Evolutionary conservation across 179 eudicot genomes (phyloP).

Genomic region (Silene coronaria): DNA sequence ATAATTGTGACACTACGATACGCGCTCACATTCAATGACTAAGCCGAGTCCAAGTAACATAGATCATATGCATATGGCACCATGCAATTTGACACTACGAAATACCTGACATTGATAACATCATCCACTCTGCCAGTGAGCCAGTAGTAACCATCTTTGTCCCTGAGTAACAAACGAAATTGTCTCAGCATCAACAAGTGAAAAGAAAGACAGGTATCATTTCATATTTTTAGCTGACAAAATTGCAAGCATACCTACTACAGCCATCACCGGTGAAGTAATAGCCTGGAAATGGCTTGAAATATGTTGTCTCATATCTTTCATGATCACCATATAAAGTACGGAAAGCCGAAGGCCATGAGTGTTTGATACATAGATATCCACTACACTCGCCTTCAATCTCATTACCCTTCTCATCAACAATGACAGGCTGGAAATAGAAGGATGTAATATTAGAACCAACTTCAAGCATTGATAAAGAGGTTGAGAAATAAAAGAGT

Average conservation of each 20-base stretch:
- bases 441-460: constrained; percentile 17
- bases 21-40: neutral
- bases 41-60: neutral
- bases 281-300: constrained; percentile 94
- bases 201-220: neutral
- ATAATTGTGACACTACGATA: neutral
- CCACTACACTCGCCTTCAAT: constrained; percentile 97
- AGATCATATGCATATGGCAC: neutral
- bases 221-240: neutral
- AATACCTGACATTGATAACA: constrained; percentile 92
- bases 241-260: constrained; percentile 50
- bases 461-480: neutral
- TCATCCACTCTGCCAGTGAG: constrained; percentile 98
- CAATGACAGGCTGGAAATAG: constrained; percentile 77
- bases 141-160: constrained; percentile 96
- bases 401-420: constrained; percentile 92
- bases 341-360: constrained; percentile 98
- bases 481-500: neutral
- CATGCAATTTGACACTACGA: neutral
- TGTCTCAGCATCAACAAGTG: neutral
- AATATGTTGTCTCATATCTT: constrained; percentile 94
- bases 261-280: constrained; percentile 96
- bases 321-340: constrained; percentile 94
- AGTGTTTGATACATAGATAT: constrained; percentile 71
- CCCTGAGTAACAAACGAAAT: constrained; percentile 43